Evolutionary conservation across 257 asterid genomes (phyloP).

Genomic region (Avicennia marina): DNA sequence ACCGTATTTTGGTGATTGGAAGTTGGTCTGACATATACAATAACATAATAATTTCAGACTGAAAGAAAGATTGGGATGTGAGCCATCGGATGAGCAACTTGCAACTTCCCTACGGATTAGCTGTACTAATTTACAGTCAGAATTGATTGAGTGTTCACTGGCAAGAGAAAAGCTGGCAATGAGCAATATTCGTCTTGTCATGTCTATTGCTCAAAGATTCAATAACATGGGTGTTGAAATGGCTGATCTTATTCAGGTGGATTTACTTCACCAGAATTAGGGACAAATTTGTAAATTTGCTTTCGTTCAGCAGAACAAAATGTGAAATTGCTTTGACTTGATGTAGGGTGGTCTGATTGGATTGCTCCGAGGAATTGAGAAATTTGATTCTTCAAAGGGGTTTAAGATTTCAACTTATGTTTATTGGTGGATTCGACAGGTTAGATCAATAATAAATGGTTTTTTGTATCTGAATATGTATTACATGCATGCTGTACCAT

Average conservation of each 20-base stretch:
- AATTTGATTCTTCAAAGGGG: slow-evolving; percentile 90
- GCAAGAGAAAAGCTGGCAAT: slow-evolving; percentile 95
- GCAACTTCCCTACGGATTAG: slow-evolving; percentile 64
- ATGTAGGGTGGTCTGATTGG: slow-evolving; percentile 90
- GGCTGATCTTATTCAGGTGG: slow-evolving; percentile 94
- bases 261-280: slow-evolving; percentile 12
- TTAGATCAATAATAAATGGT: slow-evolving; percentile 13
- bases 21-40: neutral
- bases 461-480: neutral
- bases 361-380: slow-evolving; percentile 89
- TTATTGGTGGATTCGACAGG: slow-evolving; percentile 99
- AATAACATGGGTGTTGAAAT: slow-evolving; percentile 92
- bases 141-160: slow-evolving; percentile 62
- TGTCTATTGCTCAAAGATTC: slow-evolving; percentile 91
- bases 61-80: slow-evolving; percentile 74
- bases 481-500: too few species aligned
- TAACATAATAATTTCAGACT: slow-evolving; percentile 39
- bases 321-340: slow-evolving; percentile 12
- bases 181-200: slow-evolving; percentile 96
- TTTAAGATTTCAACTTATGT: slow-evolving; percentile 95
- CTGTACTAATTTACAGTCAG: slow-evolving; percentile 55
- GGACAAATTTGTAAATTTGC: neutral
- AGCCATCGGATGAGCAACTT: slow-evolving; percentile 93
- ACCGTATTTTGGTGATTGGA: too few species aligned
- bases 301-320: neutral